Conservation (phyloP, 352 stramenopile species). For the Pythium folliculosum region DNA sequence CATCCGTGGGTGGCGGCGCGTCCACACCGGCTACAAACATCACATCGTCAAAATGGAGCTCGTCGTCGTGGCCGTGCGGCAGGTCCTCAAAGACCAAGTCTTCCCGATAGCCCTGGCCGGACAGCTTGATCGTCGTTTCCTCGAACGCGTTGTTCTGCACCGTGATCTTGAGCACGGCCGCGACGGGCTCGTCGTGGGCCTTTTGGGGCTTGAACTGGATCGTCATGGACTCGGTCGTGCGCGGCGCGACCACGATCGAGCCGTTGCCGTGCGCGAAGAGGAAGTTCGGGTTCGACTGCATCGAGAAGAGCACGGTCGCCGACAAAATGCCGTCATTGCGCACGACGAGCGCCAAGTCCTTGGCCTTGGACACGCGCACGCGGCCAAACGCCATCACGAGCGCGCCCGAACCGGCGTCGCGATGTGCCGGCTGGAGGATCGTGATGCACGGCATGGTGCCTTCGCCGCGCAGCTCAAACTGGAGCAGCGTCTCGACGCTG, state of each 20-base stretch:
- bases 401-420: conserved; percentile 52
- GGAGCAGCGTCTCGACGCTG: conserved; percentile 46
- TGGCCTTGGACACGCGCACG: conserved; percentile 72
- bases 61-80: conserved; percentile 64
- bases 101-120: conserved; percentile 77
- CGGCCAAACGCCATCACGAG: conserved; percentile 85
- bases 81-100: conserved; percentile 90
- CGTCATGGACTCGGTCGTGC: conserved; percentile 54
- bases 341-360: conserved; percentile 64
- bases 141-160: conserved; percentile 93
- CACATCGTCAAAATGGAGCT: conserved; percentile 90
- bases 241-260: conserved; percentile 73
- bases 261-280: conserved; percentile 71
- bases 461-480: conserved; percentile 91
- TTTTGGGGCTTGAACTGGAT: conserved; percentile 88
- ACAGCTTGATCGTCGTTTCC: conserved; percentile 73
- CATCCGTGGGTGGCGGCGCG: conserved; percentile 25
- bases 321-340: conserved; percentile 93
- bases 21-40: conserved; percentile 29
- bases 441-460: conserved; percentile 93
- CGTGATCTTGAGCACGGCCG: conserved; percentile 69
- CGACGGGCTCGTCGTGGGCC: conserved; percentile 59
- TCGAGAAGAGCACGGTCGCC: conserved; percentile 90
- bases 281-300: conserved; percentile 75
- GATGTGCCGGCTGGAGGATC: conserved; percentile 75